A percentile compares a stretch with the other conserved stretches of the same genome.
Conservation (phyloP, 805 yeast genomes). For the Ogataea sp. region DNA sequence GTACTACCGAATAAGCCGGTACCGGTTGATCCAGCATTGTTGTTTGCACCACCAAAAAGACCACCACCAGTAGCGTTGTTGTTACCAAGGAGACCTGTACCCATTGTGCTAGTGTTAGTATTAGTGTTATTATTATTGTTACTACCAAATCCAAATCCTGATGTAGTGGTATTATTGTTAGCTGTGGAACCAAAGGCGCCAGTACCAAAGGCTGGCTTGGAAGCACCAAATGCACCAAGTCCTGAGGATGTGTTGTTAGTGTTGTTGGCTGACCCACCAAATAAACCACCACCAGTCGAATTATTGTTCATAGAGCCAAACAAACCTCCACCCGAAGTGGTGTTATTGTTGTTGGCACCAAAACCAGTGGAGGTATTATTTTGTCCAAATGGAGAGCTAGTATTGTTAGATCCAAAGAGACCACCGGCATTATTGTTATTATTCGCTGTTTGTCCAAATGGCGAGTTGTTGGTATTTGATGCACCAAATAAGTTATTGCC, state of each 20-base stretch:
- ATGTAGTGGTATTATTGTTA: slow-evolving; percentile 13
- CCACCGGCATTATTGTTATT: slow-evolving; percentile 11
- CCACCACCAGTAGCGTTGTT: no score
- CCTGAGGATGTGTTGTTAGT: slow-evolving; percentile 1
- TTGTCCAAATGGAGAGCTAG: slow-evolving; percentile 14
- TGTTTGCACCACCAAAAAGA: no score
- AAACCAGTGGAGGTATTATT: slow-evolving; percentile 7
- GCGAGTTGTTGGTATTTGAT: slow-evolving; percentile 8
- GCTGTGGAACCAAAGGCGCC: slow-evolving; percentile 21
- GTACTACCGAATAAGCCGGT: no score
- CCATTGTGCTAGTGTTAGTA: background rate
- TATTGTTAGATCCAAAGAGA: slow-evolving; percentile 13
- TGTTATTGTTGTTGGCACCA: slow-evolving; percentile 13
- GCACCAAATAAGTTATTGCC: slow-evolving; percentile 18
- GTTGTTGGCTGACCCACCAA: slow-evolving; percentile 10
- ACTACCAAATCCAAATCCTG: slow-evolving; percentile 7
- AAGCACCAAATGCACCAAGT: slow-evolving; percentile 2
- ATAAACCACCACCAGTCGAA: slow-evolving; percentile 12
- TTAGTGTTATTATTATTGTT: slow-evolving; percentile 20
- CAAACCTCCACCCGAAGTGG: slow-evolving; percentile 8
- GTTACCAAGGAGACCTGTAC: no score
- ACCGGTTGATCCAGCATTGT: background rate
- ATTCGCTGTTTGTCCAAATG: slow-evolving; percentile 13
- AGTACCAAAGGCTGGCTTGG: slow-evolving; percentile 8
- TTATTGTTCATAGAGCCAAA: slow-evolving; percentile 9